phyloP scores from a whole-genome alignment of 768 basidiomycete species.

The Tulasnella sp. region DNA sequence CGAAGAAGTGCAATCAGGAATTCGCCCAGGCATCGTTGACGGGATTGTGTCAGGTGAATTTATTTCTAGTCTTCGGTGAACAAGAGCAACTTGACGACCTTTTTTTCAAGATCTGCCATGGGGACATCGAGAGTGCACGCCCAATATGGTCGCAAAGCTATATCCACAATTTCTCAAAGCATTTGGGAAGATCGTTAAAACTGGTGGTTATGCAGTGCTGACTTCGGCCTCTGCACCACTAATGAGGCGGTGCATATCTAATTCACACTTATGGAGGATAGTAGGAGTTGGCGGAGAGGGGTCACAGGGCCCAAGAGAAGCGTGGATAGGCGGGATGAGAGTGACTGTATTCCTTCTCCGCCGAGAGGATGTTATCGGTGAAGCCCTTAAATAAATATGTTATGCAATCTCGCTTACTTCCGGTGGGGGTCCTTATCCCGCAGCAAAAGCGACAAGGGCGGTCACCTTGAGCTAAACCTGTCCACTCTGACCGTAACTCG shows the following conservation, averaged over 20 bases:
- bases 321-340: conserved; percentile 24
- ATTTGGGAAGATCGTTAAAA: conserved; percentile 5
- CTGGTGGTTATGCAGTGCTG: conserved; percentile 19
- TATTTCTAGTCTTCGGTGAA: too few species aligned
- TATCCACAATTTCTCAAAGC: conserved; percentile 24
- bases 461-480: too few species aligned
- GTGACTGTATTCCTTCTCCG: conserved; percentile 26
- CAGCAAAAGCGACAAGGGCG: neutral
- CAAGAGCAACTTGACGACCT: neutral
- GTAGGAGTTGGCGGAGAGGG: conserved; percentile 18
- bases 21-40: conserved; percentile 2
- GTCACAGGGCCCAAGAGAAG: conserved; percentile 14
- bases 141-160: conserved; percentile 11
- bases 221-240: conserved; percentile 23
- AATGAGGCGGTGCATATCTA: conserved; percentile 1
- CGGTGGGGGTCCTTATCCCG: neutral
- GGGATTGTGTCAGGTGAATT: conserved; percentile 16
- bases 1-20: neutral
- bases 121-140: conserved; percentile 25
- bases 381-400: neutral
- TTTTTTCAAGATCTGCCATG: conserved; percentile 14
- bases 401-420: neutral
- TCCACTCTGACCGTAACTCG: neutral
- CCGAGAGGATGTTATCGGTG: neutral
- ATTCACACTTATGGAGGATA: neutral